phyloP scores from a whole-genome alignment of 768 basidiomycete species.

The Ephemerocybe angulata region DNA sequence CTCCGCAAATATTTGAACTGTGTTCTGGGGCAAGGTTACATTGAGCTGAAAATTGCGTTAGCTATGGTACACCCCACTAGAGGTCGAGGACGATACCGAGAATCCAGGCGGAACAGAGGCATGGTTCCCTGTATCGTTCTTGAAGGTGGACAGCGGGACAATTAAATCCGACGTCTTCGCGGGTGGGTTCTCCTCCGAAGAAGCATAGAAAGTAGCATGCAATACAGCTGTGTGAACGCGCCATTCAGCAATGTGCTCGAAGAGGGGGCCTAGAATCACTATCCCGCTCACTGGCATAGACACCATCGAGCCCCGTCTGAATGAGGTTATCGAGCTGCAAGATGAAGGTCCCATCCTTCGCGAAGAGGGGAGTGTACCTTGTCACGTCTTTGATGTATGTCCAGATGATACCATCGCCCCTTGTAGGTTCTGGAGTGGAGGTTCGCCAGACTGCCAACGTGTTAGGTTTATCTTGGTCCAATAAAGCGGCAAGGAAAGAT shows the following conservation, averaged over 20 bases:
- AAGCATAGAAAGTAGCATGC: slow-evolving; percentile 67
- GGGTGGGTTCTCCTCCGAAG: slow-evolving; percentile 52
- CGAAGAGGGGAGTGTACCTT: slow-evolving; percentile 67
- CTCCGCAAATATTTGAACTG: slow-evolving; percentile 65
- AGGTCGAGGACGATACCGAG: not conserved
- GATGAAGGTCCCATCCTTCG: slow-evolving; percentile 64
- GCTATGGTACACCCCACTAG: not conserved
- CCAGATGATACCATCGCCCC: slow-evolving; percentile 70
- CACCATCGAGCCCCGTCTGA: slow-evolving; percentile 51
- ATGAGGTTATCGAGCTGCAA: slow-evolving; percentile 72
- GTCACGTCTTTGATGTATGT: slow-evolving; percentile 75
- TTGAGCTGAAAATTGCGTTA: slow-evolving; percentile 45
- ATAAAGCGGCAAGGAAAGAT: not conserved
- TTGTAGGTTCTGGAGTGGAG: slow-evolving; percentile 73
- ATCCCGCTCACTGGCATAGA: slow-evolving; percentile 58
- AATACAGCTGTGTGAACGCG: slow-evolving; percentile 46
- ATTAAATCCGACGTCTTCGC: slow-evolving; percentile 61
- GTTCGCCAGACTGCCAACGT: slow-evolving; percentile 66
- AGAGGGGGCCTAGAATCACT: not conserved
- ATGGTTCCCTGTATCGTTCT: slow-evolving; percentile 63
- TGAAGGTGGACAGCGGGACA: slow-evolving; percentile 65
- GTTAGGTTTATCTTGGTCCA: not conserved
- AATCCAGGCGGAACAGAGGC: slow-evolving; percentile 73
- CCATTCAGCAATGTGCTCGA: no score
- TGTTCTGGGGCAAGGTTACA: slow-evolving; percentile 66